A percentile compares a stretch with the other conserved stretches of the same genome.
Evolutionary conservation across 106 monocot species (phyloP).

Genomic region (Apostasia ramifera): DNA sequence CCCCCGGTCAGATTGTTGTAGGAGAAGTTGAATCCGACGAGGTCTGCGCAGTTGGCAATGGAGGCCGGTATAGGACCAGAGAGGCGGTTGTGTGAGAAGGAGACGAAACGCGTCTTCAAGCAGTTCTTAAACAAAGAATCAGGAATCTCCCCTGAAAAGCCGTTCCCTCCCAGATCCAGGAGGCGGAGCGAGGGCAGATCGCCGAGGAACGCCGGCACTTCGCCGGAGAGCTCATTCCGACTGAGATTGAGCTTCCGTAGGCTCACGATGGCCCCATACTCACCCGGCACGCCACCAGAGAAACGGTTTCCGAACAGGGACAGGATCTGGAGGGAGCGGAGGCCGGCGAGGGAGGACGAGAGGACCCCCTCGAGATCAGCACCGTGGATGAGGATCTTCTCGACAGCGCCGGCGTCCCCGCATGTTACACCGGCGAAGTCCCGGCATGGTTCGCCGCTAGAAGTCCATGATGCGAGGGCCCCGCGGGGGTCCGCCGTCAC

Average conservation of each 20-base stretch:
- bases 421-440: conserved; percentile 80
- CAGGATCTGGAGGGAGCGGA: conserved; percentile 49
- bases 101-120: conserved; percentile 60
- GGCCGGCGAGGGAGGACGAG: conserved; percentile 39
- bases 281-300: conserved; percentile 51
- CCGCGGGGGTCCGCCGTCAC: conserved; percentile 53
- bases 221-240: conserved; percentile 61
- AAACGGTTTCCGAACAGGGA: conserved; percentile 67
- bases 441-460: conserved; percentile 45
- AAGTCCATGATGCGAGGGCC: conserved; percentile 54
- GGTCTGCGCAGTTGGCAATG: conserved; percentile 43
- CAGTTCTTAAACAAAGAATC: conserved; percentile 51
- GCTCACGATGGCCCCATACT: conserved; percentile 19
- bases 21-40: conserved; percentile 81
- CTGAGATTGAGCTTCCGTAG: conserved; percentile 88
- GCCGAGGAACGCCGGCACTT: conserved; percentile 61
- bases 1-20: conserved; percentile 71
- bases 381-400: conserved; percentile 57
- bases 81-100: conserved; percentile 69
- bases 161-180: conserved; percentile 83
- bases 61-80: conserved; percentile 44
- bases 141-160: conserved; percentile 69
- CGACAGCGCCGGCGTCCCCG: conserved; percentile 39
- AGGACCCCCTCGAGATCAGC: conserved; percentile 50
- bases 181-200: conserved; percentile 56